These are phyloP conservation scores for Ascobolus immersus DNA, from an alignment of 495 filamentous ascomycete species.

Conservation along the genomic window DNA sequence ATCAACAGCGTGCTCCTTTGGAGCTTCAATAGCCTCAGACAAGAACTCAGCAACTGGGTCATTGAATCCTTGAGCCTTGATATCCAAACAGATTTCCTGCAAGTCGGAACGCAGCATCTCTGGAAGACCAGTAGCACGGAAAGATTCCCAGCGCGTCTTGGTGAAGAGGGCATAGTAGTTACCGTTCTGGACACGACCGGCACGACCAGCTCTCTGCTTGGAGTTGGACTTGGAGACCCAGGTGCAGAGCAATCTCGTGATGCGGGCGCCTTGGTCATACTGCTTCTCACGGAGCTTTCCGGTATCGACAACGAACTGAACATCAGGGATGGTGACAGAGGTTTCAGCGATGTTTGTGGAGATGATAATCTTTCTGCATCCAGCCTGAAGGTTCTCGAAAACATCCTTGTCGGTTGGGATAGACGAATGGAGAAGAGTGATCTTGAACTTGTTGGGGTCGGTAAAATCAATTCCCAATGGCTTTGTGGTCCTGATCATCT, in stretches of 20 bases:
- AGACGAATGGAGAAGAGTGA: constrained; percentile 28
- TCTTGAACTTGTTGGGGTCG: constrained; percentile 20
- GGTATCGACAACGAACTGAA: constrained; percentile 30
- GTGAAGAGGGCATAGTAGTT: constrained; percentile 33
- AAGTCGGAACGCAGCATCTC: constrained; percentile 26
- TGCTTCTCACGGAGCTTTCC: constrained; percentile 28
- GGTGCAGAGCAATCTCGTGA: constrained; percentile 22
- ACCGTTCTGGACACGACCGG: constrained; percentile 31
- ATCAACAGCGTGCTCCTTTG: constrained; percentile 20
- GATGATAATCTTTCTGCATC: constrained; percentile 30
- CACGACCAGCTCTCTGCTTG: constrained; percentile 31
- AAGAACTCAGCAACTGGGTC: constrained; percentile 25
- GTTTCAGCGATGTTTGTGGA: constrained; percentile 37
- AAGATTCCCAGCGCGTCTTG: constrained; percentile 22
- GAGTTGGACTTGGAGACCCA: constrained; percentile 32
- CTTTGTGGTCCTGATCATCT: constrained; percentile 10
- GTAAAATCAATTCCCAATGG: constrained; percentile 23
- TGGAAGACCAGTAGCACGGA: constrained; percentile 23
- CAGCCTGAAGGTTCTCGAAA: constrained; percentile 21
- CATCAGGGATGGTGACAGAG: constrained; percentile 33
- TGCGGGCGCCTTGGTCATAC: constrained; percentile 23
- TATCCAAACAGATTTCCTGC: constrained; percentile 25
- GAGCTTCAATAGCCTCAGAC: constrained; percentile 28
- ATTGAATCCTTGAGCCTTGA: constrained; percentile 23
- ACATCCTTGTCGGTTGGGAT: constrained; percentile 25